These are phyloP conservation scores for Diplosphaera chodatii DNA, from an alignment of 139 green algal genomes.

Conservation along the genomic window DNA sequence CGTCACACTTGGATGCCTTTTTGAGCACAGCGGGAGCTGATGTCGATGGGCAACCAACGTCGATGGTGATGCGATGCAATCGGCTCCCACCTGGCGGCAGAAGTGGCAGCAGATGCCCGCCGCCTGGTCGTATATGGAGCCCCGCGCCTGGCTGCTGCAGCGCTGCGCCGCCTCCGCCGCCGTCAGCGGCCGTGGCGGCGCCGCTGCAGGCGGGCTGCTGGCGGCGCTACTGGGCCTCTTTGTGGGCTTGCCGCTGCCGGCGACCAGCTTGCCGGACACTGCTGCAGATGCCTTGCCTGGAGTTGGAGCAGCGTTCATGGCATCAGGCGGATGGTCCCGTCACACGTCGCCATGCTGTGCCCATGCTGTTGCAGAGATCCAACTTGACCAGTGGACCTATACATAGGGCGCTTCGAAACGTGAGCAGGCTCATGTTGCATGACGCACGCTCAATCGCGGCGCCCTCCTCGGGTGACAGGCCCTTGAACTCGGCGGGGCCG, in stretches of 20 bases:
- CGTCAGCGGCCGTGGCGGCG: background rate
- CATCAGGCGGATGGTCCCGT: too few species aligned
- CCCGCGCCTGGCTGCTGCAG: constrained; percentile 37
- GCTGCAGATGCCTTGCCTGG: too few species aligned
- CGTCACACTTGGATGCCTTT: background rate
- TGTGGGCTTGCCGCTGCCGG: too few species aligned
- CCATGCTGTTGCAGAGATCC: too few species aligned
- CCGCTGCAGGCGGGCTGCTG: background rate
- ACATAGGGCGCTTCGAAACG: too few species aligned
- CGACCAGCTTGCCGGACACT: too few species aligned
- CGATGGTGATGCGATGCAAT: too few species aligned
- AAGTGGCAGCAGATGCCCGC: constrained; percentile 66
- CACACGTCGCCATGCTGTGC: too few species aligned
- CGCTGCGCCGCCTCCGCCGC: constrained; percentile 25
- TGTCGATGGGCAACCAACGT: background rate
- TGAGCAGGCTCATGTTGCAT: background rate
- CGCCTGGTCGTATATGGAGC: constrained; percentile 43
- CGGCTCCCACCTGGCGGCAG: constrained; percentile 39
- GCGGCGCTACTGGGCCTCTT: constrained; percentile 1
- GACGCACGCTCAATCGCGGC: background rate
- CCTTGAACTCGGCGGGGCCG: background rate
- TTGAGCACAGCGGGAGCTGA: background rate
- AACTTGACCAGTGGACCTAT: too few species aligned
- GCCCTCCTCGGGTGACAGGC: background rate
- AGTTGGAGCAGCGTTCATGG: too few species aligned